Base-by-base conservation (phyloP, 1,284 basidiomycete genomes). In the Puccinia novopanici region DNA sequence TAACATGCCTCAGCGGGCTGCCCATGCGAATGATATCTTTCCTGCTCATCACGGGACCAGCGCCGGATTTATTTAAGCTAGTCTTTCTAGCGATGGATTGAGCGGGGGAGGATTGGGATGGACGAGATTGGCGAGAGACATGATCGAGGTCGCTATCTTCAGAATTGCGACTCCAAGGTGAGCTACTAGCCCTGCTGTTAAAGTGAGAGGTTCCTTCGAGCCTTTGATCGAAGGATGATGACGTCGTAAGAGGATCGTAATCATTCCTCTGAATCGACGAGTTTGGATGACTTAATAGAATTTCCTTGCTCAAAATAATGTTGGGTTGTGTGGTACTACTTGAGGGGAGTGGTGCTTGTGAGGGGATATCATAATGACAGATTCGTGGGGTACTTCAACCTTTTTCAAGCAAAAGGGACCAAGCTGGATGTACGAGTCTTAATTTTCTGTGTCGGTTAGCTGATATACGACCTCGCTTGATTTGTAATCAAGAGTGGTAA, bases 1-100 rank as follows among this genome's bases (percentile, higher is more conserved):
- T 70, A 37, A 81, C 79, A 75, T 81, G 79, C 45, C 79, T 81
- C 19, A 81, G 63, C 15, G 79, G 79, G 59, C 79, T 81, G 24
- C 79, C 79, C 48, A 81, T 81, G 8, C 79, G 59, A 8, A 81
- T 59, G 52, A 67, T 30, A 30, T 81, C 79, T 34, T 81, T 81
- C 10, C 79, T 75, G 42, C 15, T 73, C 24, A 81, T 52, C 15
- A 30, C 57, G 27, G 79, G 45, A 22, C 40, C 59, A 10, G 61
- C 27, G 30, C 34, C 52, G 9, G 79, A 57, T 48, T 81, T 81
- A 9, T 65, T 75, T 22, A 81, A 24, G 42, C 79, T 81, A 19
- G 30, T 81, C 42, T 75, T 81, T n/a, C 79, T 61, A 42, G 17
- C 63, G 48, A 68, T 55, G n/a, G 77, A 40, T 50, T 61, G 67